Conservation (phyloP, 257 asterid species). For the Solanum chaucha region DNA sequence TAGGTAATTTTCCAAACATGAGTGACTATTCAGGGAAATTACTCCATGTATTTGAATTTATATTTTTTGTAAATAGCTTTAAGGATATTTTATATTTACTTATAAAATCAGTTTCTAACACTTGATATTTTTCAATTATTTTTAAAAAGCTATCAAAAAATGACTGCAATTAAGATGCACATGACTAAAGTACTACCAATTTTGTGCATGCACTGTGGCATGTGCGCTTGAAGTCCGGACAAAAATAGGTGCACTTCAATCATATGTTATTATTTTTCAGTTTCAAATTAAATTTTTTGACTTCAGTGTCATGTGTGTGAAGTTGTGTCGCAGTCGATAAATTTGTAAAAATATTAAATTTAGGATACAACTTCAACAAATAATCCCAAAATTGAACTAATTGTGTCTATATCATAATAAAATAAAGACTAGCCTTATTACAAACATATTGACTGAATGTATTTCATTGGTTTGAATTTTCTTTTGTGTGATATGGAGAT, state of each 20-base stretch:
- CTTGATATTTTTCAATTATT: not conserved
- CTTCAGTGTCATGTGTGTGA: not conserved
- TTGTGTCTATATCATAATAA: no score
- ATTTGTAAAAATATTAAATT: not conserved
- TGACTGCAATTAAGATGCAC: not conserved
- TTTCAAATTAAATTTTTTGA: not conserved
- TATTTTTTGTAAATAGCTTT: not conserved
- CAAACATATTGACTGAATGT: no score
- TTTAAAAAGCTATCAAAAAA: not conserved
- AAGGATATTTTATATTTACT: not conserved
- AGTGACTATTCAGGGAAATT: no score
- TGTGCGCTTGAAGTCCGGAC: not conserved
- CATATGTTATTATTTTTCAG: not conserved
- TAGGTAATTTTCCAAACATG: no score
- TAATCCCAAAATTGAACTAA: not conserved
- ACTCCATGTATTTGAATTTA: not conserved
- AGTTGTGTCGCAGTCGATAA: not conserved
- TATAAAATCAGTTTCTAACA: not conserved
- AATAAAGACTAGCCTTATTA: no score
- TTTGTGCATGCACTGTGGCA: not conserved
- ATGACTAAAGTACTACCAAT: not conserved
- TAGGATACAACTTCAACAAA: not conserved
- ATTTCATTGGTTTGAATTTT: no score
- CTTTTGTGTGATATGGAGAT: no score
- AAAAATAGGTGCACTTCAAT: not conserved